A percentile compares a stretch with the other conserved stretches of the same genome.
Conservation (phyloP, 306 rosid genomes). For the Morella rubra region DNA sequence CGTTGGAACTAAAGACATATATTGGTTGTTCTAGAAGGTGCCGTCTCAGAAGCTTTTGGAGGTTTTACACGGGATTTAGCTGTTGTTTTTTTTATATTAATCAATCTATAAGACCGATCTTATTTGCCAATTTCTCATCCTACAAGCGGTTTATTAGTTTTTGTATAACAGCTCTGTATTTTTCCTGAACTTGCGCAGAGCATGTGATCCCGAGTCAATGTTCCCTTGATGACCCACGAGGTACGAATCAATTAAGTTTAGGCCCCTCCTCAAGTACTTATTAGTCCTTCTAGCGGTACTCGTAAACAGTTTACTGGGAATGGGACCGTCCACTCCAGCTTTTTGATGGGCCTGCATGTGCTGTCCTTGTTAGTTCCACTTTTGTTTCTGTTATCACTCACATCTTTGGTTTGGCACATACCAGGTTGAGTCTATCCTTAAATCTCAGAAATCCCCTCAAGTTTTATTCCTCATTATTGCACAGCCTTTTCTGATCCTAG, state of each 20-base stretch:
- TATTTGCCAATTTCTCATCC: neutral
- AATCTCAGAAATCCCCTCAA: conserved; percentile 13
- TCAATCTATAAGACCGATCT: neutral
- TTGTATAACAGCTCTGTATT: neutral
- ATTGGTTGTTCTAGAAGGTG: neutral
- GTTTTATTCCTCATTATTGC: conserved; percentile 16
- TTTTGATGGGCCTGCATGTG: conserved; percentile 29
- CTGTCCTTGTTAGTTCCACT: conserved; percentile 13
- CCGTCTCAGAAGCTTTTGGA: neutral
- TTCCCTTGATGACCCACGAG: conserved; percentile 11
- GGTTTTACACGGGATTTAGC: neutral
- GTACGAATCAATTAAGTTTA: conserved; percentile 24
- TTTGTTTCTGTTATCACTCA: conserved; percentile 12
- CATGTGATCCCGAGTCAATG: conserved; percentile 22
- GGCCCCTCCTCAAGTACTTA: conserved; percentile 36
- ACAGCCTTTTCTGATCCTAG: neutral
- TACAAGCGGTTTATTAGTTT: neutral
- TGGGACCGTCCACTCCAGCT: conserved; percentile 25
- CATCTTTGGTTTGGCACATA: conserved; percentile 22
- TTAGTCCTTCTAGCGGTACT: conserved; percentile 19
- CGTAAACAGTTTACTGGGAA: neutral
- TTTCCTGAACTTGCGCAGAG: neutral
- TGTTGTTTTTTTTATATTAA: neutral
- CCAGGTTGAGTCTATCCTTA: conserved; percentile 28
- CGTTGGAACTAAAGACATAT: neutral